Base-by-base conservation (phyloP, 306 rosid species). In the Oxytropis ochrocephala region DNA sequence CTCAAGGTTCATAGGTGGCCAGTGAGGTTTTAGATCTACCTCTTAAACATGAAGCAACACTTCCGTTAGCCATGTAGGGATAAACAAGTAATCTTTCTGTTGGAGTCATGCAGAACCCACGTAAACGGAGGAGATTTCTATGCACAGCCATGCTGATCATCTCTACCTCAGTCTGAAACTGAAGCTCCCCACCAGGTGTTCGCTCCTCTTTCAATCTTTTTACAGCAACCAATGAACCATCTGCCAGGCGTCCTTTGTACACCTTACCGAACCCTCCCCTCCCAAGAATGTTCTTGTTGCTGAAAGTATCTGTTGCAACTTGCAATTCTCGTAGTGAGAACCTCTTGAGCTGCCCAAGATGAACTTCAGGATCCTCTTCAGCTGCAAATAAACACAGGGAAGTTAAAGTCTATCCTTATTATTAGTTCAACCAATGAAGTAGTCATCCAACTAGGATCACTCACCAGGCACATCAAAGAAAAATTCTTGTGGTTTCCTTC, bases 141-240 rank as follows among this genome's bases (percentile, higher is more conserved):
- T 95, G 99, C 75, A 95, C 99, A 24, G 97, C 99, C 97, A 95
- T 89, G 84, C 99, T 95, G 65, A 95, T 95, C 99, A 94, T 94
- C 91, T 94, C 97, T 21, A 94, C 99, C 85, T 94, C 99, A 29
- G 99, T 94, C 78, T 94, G 99, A 89, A 94, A 94, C 79, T 94
- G 99, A 82, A 94, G 88, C 85, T 94, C 99, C 36, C 99, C 99
- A 66, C 99, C 99, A 41, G 97, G 99, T 13, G 97, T 94, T 39
- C 97, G 97, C 77, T 94, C 97, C 81, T 94, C 97, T 80, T 94
- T 94, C 80, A 94, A 79, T 74, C 99, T 84, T 75, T 94, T 94
- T 36, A 94, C 99, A 12, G 99, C 99, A 29, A 94, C 99, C 69
- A 94, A 75, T 0, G 96, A 79, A 67, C 97, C 97, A 72, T 94